phyloP scores from a whole-genome alignment of 768 basidiomycete species.

The Auricularia cornea region DNA sequence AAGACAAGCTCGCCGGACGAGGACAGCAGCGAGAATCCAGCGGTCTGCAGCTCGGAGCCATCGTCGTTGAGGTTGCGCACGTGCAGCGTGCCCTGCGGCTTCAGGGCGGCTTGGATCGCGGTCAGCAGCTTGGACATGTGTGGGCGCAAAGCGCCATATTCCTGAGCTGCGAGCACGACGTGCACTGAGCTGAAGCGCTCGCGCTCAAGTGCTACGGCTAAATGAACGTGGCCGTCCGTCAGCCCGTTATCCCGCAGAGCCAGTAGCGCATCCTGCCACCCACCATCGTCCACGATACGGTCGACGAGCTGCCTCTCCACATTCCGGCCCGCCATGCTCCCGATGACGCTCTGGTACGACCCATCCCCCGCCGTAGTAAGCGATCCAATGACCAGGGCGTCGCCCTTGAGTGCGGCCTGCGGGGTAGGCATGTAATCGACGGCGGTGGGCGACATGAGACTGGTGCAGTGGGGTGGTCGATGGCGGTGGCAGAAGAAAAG shows the following conservation, averaged over 20 bases:
- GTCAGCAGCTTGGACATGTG: conserved; percentile 48
- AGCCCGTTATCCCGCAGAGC: no score
- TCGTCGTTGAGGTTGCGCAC: conserved; percentile 45
- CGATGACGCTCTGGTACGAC: conserved; percentile 62
- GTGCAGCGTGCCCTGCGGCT: conserved; percentile 61
- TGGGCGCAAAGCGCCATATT: conserved; percentile 51
- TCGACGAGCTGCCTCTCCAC: conserved; percentile 81
- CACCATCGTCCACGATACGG: conserved; percentile 73
- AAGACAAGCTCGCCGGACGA: conserved; percentile 44
- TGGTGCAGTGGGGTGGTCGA: not conserved
- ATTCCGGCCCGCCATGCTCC: conserved; percentile 40
- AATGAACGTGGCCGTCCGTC: no score
- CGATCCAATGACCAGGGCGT: conserved; percentile 67
- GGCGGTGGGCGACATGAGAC: conserved; percentile 2
- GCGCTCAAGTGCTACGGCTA: conserved; percentile 51
- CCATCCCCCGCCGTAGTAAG: conserved; percentile 72
- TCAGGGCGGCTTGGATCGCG: conserved; percentile 51
- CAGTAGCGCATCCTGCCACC: no score
- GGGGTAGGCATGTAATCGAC: conserved; percentile 14
- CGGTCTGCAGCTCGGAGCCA: conserved; percentile 49
- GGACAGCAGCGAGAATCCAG: conserved; percentile 57
- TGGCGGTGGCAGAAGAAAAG: not conserved
- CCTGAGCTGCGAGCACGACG: conserved; percentile 51
- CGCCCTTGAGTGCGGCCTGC: not conserved
- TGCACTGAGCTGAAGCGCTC: conserved; percentile 58